These are phyloP conservation scores for Xylaria hypoxylon DNA, from an alignment of 2,329 filamentous ascomycete species.

Conservation along the genomic window DNA sequence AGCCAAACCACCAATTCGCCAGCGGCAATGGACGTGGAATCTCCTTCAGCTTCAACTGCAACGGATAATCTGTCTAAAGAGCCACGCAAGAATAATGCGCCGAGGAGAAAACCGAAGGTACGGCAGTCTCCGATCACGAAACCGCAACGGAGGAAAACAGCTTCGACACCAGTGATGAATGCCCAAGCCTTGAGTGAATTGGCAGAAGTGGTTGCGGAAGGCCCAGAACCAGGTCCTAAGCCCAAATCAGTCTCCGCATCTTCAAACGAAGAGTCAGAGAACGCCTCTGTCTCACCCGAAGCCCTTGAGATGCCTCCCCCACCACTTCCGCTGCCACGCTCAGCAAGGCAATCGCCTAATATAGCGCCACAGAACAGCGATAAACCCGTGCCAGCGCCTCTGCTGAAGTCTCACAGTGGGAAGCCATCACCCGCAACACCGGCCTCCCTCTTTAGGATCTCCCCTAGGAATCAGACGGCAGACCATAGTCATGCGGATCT, in stretches of 20 bases:
- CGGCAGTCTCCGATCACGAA: slow-evolving; percentile 81
- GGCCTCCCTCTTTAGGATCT: slow-evolving; percentile 85
- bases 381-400: slow-evolving; percentile 44
- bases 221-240: slow-evolving; percentile 47
- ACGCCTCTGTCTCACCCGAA: slow-evolving; percentile 73
- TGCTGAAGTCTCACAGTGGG: slow-evolving; percentile 50
- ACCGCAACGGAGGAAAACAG: slow-evolving; percentile 67
- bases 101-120: slow-evolving; percentile 66
- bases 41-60: slow-evolving; percentile 53
- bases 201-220: slow-evolving; percentile 55
- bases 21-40: slow-evolving; percentile 68
- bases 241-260: slow-evolving; percentile 54
- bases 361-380: slow-evolving; percentile 65
- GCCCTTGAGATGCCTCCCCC: slow-evolving; percentile 75
- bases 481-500: slow-evolving; percentile 57
- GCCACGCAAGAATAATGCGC: slow-evolving; percentile 62
- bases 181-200: slow-evolving; percentile 67
- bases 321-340: slow-evolving; percentile 73
- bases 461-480: slow-evolving; percentile 63
- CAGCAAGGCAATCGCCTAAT: slow-evolving; percentile 75
- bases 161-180: slow-evolving; percentile 66
- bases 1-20: slow-evolving; percentile 63
- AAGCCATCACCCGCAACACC: slow-evolving; percentile 80
- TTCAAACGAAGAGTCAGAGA: slow-evolving; percentile 68
- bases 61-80: slow-evolving; percentile 65